Evolutionary conservation across 305 asterid genomes (phyloP).

Genomic region (Stenogyne calaminthoides): DNA sequence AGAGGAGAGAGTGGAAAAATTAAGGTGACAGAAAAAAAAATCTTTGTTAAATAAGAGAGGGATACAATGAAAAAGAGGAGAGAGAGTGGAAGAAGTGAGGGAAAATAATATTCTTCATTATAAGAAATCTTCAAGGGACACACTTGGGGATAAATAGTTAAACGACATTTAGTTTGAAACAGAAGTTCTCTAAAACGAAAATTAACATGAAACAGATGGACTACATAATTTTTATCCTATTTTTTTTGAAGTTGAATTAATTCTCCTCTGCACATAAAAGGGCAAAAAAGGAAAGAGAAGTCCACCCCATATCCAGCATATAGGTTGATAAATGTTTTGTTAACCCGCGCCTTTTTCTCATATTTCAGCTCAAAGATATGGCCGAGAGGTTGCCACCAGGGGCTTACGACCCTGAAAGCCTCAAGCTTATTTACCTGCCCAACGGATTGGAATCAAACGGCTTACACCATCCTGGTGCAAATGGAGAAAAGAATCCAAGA

Average conservation of each 20-base stretch:
- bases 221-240: background rate
- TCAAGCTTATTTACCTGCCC: slow-evolving; percentile 64
- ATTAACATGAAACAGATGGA: too few species aligned
- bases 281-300: background rate
- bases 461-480: slow-evolving; percentile 40
- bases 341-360: slow-evolving; percentile 24
- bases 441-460: slow-evolving; percentile 74
- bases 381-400: slow-evolving; percentile 96
- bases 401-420: slow-evolving; percentile 70
- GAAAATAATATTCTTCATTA: too few species aligned
- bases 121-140: too few species aligned
- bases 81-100: too few species aligned
- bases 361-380: slow-evolving; percentile 87
- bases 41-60: too few species aligned
- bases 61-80: too few species aligned
- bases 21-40: too few species aligned
- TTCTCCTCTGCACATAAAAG: background rate
- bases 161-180: too few species aligned
- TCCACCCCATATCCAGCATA: background rate
- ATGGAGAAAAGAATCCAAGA: slow-evolving; percentile 60
- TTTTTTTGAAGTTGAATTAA: background rate
- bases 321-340: background rate
- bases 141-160: too few species aligned
- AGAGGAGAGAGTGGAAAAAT: too few species aligned
- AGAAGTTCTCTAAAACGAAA: too few species aligned